These are phyloP conservation scores for Omphalea diandra DNA, from an alignment of 441 rosid genomes.

Conservation along the genomic window DNA sequence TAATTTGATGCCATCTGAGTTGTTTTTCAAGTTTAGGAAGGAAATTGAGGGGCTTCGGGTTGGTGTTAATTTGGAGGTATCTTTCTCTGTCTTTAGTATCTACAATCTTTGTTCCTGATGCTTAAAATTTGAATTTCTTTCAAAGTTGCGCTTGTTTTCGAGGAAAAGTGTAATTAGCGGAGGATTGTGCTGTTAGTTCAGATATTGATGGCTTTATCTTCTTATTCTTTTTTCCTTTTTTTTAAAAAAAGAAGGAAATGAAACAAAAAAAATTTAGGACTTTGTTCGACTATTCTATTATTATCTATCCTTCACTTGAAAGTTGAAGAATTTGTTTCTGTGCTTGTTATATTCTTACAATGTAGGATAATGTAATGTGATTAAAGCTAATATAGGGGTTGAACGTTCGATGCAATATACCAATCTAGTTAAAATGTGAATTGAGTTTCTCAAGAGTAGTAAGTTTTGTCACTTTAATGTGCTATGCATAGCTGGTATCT, in stretches of 20 bases:
- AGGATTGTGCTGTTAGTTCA: neutral
- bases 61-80: conserved; percentile 88
- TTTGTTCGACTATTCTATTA: too few relatives aligned
- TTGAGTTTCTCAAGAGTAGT: neutral
- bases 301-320: neutral
- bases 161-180: too few relatives aligned
- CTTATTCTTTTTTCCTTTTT: too few relatives aligned
- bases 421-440: neutral
- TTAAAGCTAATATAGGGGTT: neutral
- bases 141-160: too few relatives aligned
- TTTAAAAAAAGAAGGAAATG: neutral
- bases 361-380: neutral
- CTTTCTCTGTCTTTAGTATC: neutral
- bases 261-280: too few relatives aligned
- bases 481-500: neutral
- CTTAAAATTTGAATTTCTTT: too few relatives aligned
- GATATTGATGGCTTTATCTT: neutral
- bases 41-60: conserved; percentile 81
- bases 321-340: neutral
- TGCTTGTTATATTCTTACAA: neutral
- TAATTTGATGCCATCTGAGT: conserved; percentile 74
- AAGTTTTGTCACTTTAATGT: neutral
- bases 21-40: conserved; percentile 83
- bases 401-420: neutral
- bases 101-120: neutral